Evolutionary conservation across 768 basidiomycete species (phyloP).

Genomic region (Phaeotremella fagi): DNA sequence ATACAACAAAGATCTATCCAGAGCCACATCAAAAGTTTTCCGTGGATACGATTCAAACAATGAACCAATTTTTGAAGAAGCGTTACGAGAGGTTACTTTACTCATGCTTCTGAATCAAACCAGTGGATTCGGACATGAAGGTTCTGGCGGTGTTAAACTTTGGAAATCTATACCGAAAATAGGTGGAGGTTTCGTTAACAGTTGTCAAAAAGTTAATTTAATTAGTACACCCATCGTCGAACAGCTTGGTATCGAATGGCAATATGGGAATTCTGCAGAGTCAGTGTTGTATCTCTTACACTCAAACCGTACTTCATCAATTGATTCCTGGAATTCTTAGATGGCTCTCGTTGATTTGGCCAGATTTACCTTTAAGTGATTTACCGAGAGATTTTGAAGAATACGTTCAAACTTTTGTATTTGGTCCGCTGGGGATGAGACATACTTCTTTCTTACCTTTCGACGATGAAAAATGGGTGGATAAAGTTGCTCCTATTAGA

Average conservation of each 20-base stretch:
- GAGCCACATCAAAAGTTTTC: constrained; percentile 19
- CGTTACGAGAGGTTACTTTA: constrained; percentile 18
- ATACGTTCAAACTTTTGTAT: constrained; percentile 27
- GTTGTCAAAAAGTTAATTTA: constrained; percentile 42
- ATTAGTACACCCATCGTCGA: constrained; percentile 32
- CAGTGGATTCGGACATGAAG: constrained; percentile 38
- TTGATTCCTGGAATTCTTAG: neutral
- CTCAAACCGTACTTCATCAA: no score
- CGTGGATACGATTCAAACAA: constrained; percentile 10
- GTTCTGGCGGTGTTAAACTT: constrained; percentile 18
- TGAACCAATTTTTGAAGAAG: constrained; percentile 4
- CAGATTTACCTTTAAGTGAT: constrained; percentile 5
- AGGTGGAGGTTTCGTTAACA: constrained; percentile 36
- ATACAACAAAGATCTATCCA: constrained; percentile 14
- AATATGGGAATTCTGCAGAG: constrained; percentile 42
- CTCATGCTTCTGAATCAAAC: constrained; percentile 35
- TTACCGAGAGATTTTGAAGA: constrained; percentile 15
- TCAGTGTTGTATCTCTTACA: neutral
- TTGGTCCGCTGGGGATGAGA: constrained; percentile 27
- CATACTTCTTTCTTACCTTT: constrained; percentile 37
- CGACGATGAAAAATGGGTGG: constrained; percentile 2
- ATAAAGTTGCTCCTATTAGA: neutral
- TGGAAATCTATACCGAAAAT: constrained; percentile 25
- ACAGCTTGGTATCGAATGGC: constrained; percentile 23
- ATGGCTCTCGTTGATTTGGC: constrained; percentile 28